Conservation (phyloP, 208 protist species). For the Giardia duodenalis region DNA sequence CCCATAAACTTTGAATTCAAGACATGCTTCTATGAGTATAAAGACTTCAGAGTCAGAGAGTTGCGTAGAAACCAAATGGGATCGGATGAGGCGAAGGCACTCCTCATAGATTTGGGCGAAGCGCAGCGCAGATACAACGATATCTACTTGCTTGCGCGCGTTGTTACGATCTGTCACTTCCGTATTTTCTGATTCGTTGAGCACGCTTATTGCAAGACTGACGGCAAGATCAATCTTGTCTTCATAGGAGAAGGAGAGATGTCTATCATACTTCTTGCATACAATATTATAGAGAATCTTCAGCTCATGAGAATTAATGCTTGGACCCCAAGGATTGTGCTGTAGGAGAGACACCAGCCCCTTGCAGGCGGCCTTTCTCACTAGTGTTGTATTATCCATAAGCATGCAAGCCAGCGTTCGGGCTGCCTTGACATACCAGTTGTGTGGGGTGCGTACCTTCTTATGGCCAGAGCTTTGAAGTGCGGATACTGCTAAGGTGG, state of each 20-base stretch:
- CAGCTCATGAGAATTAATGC: background rate
- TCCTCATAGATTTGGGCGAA: background rate
- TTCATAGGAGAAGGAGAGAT: background rate
- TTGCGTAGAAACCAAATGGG: background rate
- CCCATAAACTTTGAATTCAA: background rate
- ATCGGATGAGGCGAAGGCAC: background rate
- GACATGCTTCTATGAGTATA: background rate
- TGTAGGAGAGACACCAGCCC: background rate
- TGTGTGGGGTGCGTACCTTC: background rate
- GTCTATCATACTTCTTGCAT: constrained; percentile 2
- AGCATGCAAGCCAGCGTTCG: background rate
- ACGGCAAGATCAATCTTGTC: background rate
- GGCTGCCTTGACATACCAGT: background rate
- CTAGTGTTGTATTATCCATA: background rate
- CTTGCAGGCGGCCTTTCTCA: background rate
- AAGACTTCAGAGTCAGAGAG: background rate
- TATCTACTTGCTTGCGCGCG: background rate
- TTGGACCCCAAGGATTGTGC: background rate
- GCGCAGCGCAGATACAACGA: background rate
- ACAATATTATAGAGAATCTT: background rate
- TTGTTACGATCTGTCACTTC: background rate
- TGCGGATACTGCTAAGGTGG: background rate
- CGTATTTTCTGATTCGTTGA: no score
- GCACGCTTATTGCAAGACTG: no score
- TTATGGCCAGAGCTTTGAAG: background rate